Evolutionary conservation across 108 stramenopile species (phyloP).

Genomic region (Nitzschia inconspicua): DNA sequence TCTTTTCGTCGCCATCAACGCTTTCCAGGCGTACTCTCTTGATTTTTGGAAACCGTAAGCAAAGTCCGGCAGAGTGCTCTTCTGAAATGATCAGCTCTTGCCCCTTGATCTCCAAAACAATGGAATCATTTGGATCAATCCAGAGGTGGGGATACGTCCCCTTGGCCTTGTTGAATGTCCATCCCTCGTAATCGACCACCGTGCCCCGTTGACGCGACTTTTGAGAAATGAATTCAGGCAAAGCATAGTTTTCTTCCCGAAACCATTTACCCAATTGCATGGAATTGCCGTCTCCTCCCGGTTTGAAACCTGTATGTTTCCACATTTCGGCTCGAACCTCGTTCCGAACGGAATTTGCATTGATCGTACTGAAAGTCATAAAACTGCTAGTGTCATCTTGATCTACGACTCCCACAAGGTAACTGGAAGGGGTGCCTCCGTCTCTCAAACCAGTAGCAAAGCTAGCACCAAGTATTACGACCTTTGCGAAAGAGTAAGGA

Average conservation of each 20-base stretch:
- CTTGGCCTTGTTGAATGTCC: constrained; percentile 42
- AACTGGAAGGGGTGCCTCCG: constrained; percentile 41
- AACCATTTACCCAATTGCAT: constrained; percentile 64
- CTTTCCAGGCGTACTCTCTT: constrained; percentile 47
- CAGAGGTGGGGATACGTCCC: constrained; percentile 62
- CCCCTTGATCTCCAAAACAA: constrained; percentile 68
- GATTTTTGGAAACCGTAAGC: constrained; percentile 76
- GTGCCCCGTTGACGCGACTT: constrained; percentile 49
- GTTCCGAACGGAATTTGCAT: constrained; percentile 28
- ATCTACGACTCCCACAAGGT: constrained; percentile 68
- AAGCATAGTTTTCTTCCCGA: constrained; percentile 23
- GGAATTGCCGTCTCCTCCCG: constrained; percentile 28
- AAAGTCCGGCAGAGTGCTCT: constrained; percentile 60
- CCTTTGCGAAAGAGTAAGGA: not conserved
- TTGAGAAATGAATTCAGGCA: constrained; percentile 69
- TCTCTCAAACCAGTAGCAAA: constrained; percentile 47
- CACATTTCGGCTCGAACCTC: constrained; percentile 33
- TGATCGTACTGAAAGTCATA: constrained; percentile 58
- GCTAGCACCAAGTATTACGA: constrained; percentile 43
- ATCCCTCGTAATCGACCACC: constrained; percentile 51
- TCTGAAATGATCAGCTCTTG: constrained; percentile 58
- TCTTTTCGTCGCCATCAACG: constrained; percentile 41
- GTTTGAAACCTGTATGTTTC: constrained; percentile 48
- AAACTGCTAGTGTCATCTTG: constrained; percentile 42
- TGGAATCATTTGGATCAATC: constrained; percentile 74